Evolutionary conservation across 1,284 basidiomycete genomes (phyloP).

Genomic region (Golubevia sp.): DNA sequence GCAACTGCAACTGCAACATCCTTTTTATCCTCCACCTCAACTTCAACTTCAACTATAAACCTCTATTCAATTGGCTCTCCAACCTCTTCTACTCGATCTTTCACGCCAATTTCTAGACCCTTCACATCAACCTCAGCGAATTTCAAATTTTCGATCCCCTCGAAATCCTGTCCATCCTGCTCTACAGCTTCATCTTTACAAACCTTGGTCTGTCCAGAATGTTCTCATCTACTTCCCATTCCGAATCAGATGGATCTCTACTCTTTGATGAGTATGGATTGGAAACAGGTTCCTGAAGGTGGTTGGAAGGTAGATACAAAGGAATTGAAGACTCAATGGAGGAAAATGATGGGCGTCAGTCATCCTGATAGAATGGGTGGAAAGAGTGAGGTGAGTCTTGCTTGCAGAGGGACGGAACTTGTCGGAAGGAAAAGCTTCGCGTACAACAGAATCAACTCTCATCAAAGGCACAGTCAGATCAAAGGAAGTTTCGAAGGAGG

Average conservation of each 20-base stretch:
- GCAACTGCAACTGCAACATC: too few relatives aligned
- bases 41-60: too few relatives aligned
- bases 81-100: too few relatives aligned
- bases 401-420: too few relatives aligned
- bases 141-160: background rate
- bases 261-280: conserved; percentile 39
- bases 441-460: background rate
- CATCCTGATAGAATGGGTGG: conserved; percentile 53
- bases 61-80: too few relatives aligned
- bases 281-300: conserved; percentile 17
- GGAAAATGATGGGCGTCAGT: conserved; percentile 41
- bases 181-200: background rate
- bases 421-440: too few relatives aligned
- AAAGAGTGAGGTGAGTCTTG: conserved; percentile 18
- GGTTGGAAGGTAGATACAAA: conserved; percentile 40
- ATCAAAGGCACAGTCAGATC: background rate
- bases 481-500: background rate
- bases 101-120: too few relatives aligned
- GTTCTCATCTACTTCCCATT: conserved; percentile 37
- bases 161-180: background rate
- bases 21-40: too few relatives aligned
- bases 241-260: conserved; percentile 39
- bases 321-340: conserved; percentile 44
- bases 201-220: conserved; percentile 6
- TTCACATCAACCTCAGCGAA: background rate